Percentiles rank a stretch among this genome's conserved stretches.
These are phyloP conservation scores for Suillus fuscotomentosus DNA, from an alignment of 768 basidiomycete species.

Conservation along the genomic window DNA sequence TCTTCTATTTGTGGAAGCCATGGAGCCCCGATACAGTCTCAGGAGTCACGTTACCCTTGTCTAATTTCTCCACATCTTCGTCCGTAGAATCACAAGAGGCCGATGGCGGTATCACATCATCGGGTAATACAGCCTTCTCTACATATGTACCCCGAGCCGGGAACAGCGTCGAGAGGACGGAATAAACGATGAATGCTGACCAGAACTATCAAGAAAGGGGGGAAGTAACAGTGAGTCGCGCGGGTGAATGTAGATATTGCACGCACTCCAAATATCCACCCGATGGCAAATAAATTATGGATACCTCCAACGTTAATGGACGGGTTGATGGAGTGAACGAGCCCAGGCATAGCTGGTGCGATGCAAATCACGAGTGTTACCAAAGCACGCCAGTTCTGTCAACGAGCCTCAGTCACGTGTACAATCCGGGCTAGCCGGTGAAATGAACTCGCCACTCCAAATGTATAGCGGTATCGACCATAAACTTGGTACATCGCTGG, in stretches of 20 bases:
- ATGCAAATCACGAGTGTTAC: constrained; percentile 67
- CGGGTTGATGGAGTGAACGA: constrained; percentile 72
- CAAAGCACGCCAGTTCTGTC: constrained; percentile 80
- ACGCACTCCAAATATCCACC: constrained; percentile 11
- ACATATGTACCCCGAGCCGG: constrained; percentile 7
- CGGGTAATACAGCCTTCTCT: constrained; percentile 7
- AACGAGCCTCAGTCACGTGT: not conserved
- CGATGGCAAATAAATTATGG: constrained; percentile 8
- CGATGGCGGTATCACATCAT: not conserved
- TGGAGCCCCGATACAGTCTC: not conserved
- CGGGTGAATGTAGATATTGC: not conserved
- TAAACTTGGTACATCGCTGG: constrained; percentile 81
- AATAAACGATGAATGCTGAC: constrained; percentile 8
- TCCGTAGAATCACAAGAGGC: not conserved
- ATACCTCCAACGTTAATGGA: constrained; percentile 33
- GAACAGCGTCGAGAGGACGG: constrained; percentile 7
- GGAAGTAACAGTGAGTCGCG: not conserved
- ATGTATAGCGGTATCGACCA: constrained; percentile 76
- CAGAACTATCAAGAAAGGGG: constrained; percentile 2
- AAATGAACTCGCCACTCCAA: constrained; percentile 54
- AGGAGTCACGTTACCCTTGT: not conserved
- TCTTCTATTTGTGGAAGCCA: not conserved
- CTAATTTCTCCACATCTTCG: constrained; percentile 5
- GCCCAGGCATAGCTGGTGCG: constrained; percentile 71
- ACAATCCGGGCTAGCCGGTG: not conserved